Percentiles rank a stretch among this genome's conserved stretches.
Evolutionary conservation across 1,284 basidiomycete species (phyloP).

Genomic region (Acaromyces ingoldii): DNA sequence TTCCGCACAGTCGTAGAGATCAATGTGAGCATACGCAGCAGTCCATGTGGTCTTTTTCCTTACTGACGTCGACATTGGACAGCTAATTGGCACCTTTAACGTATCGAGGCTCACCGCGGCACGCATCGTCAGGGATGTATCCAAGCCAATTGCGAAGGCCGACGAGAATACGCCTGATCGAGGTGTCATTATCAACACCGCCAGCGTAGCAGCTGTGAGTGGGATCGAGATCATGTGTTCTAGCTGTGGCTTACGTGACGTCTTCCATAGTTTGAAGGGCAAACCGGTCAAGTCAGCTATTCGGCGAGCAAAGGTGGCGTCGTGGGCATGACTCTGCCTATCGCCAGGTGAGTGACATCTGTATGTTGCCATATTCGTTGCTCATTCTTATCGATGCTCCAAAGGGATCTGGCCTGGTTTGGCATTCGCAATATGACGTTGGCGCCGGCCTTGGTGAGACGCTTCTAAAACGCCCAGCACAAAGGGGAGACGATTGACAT

Average conservation of each 20-base stretch:
- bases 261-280: conserved; percentile 51
- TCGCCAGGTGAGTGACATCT: conserved; percentile 36
- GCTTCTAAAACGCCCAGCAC: too few species aligned
- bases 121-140: conserved; percentile 33
- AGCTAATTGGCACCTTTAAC: conserved; percentile 49
- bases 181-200: conserved; percentile 42
- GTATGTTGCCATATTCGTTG: not conserved
- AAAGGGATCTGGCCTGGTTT: conserved; percentile 49
- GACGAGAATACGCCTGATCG: conserved; percentile 28
- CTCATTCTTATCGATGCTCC: not conserved
- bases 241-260: too few species aligned
- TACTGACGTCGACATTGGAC: too few species aligned
- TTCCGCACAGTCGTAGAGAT: conserved; percentile 48
- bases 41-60: conserved; percentile 5
- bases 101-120: conserved; percentile 49
- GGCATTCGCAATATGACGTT: conserved; percentile 38
- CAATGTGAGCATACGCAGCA: conserved; percentile 20
- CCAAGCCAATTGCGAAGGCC: conserved; percentile 23
- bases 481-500: too few species aligned
- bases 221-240: too few species aligned
- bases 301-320: conserved; percentile 49
- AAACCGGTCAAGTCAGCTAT: conserved; percentile 50
- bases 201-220: not conserved
- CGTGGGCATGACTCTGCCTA: conserved; percentile 45
- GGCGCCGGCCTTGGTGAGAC: conserved; percentile 16